A percentile compares a stretch with the other conserved stretches of the same genome.
These are phyloP conservation scores for Yamadazyma sp. DNA, from an alignment of 1,139 yeast species.

Conservation along the genomic window DNA sequence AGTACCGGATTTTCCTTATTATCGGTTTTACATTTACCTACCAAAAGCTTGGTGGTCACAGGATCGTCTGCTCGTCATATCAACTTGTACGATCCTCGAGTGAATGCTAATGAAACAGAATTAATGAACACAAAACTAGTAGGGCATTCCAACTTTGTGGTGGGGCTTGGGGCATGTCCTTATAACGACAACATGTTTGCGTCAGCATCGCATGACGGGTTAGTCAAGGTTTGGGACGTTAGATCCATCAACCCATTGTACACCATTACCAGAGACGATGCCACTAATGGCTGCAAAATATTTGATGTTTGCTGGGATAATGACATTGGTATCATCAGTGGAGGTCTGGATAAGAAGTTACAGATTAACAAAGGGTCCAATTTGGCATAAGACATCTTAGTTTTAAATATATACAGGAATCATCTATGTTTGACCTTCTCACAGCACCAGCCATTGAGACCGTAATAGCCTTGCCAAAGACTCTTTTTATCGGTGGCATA, in stretches of 20 bases:
- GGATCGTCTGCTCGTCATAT: slow-evolving; percentile 98
- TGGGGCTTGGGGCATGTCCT: slow-evolving; percentile 71
- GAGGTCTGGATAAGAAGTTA: slow-evolving; percentile 90
- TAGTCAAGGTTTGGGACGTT: slow-evolving; percentile 93
- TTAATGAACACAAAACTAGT: slow-evolving; percentile 57
- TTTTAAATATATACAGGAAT: background rate
- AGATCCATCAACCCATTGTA: slow-evolving; percentile 84
- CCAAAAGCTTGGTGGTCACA: slow-evolving; percentile 70
- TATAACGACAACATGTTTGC: slow-evolving; percentile 77
- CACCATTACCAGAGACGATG: slow-evolving; percentile 67
- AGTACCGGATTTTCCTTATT: slow-evolving; percentile 85
- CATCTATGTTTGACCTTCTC: slow-evolving; percentile 1
- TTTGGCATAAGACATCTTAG: slow-evolving; percentile 14
- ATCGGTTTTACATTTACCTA: slow-evolving; percentile 68
- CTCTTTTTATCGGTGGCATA: slow-evolving; percentile 66
- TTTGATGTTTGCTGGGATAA: slow-evolving; percentile 86
- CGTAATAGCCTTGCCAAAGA: slow-evolving; percentile 78
- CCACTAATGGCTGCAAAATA: slow-evolving; percentile 55
- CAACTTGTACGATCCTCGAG: slow-evolving; percentile 87
- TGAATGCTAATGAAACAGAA: slow-evolving; percentile 34
- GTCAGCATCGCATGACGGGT: slow-evolving; percentile 93
- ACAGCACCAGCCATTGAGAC: slow-evolving; percentile 51
- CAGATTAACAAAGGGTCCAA: slow-evolving; percentile 72
- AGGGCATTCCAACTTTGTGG: slow-evolving; percentile 93
- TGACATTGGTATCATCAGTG: slow-evolving; percentile 82